A percentile compares a stretch with the other conserved stretches of the same genome.
Conservation (phyloP, 116 monocot genomes). For the Trichopus zeylanicus region DNA sequence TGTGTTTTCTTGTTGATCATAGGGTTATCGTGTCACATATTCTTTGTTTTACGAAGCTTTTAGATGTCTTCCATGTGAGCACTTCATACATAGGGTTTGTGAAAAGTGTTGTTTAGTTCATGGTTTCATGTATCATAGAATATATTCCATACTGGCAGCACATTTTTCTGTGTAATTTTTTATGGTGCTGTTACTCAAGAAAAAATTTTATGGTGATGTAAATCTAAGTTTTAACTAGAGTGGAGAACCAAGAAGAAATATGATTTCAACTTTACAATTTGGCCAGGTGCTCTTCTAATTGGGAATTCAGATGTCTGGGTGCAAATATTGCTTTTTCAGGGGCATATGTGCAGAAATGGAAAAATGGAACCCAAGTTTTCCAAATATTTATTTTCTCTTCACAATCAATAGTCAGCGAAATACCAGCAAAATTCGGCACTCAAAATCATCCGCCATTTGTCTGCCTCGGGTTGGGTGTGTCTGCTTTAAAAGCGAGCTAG, state of each 20-base stretch:
- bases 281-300: no score
- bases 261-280: not conserved
- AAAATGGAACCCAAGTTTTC: no score
- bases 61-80: slow-evolving; percentile 6
- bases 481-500: no score
- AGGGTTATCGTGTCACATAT: slow-evolving; percentile 17
- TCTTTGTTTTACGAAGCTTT: slow-evolving; percentile 7
- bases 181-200: slow-evolving; percentile 15
- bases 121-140: slow-evolving; percentile 19
- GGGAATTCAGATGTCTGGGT: no score
- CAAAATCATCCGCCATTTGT: no score
- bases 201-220: no score
- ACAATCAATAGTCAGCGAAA: no score
- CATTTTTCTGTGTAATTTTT: slow-evolving; percentile 18
- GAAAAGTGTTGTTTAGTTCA: slow-evolving; percentile 3
- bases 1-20: slow-evolving; percentile 2
- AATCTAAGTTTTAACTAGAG: slow-evolving; percentile 14
- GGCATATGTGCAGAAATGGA: no score
- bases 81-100: not conserved
- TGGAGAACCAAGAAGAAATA: slow-evolving; percentile 2
- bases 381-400: no score
- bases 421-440: no score
- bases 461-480: no score
- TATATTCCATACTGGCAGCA: slow-evolving; percentile 13
- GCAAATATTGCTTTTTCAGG: no score